Evolutionary conservation across 108 stramenopile species (phyloP).

Genomic region (Discostella stelligeroides): DNA sequence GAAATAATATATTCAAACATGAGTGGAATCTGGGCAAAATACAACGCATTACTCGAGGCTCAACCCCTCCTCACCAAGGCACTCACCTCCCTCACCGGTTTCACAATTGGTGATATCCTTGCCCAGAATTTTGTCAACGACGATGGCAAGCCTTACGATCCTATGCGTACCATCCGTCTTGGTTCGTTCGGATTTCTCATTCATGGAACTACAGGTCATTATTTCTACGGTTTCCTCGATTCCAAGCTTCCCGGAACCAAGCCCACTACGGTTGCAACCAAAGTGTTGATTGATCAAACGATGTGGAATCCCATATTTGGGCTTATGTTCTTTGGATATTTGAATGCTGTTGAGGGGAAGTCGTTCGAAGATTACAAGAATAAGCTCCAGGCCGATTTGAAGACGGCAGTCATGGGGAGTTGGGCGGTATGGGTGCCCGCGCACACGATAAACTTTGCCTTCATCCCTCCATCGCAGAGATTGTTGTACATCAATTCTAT

Average conservation of each 20-base stretch:
- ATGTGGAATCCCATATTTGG: conserved; percentile 97
- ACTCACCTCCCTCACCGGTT: conserved; percentile 85
- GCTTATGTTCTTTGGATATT: conserved; percentile 94
- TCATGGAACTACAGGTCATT: conserved; percentile 96
- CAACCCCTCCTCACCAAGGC: conserved; percentile 87
- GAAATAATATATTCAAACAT: conserved; percentile 24
- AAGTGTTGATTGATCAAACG: conserved; percentile 93
- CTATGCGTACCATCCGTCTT: conserved; percentile 86
- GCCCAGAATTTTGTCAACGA: conserved; percentile 91
- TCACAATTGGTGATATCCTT: conserved; percentile 90
- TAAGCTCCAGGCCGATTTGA: conserved; percentile 90
- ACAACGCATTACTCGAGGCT: conserved; percentile 87
- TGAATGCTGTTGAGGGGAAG: conserved; percentile 88
- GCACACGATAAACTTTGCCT: conserved; percentile 95
- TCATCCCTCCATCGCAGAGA: conserved; percentile 89
- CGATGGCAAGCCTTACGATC: conserved; percentile 85
- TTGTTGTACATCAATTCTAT: conserved; percentile 96
- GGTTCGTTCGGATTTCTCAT: conserved; percentile 94
- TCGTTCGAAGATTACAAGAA: conserved; percentile 79
- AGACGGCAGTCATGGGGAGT: conserved; percentile 91
- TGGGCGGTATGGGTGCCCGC: conserved; percentile 81
- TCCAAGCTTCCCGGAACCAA: conserved; percentile 91
- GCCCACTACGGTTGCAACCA: conserved; percentile 89
- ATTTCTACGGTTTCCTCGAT: conserved; percentile 94
- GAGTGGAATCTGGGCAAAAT: conserved; percentile 84